A percentile compares a stretch with the other conserved stretches of the same genome.
Evolutionary conservation across 2,329 filamentous ascomycete genomes (phyloP).

Genomic region (Dryadomyces sulphureus): DNA sequence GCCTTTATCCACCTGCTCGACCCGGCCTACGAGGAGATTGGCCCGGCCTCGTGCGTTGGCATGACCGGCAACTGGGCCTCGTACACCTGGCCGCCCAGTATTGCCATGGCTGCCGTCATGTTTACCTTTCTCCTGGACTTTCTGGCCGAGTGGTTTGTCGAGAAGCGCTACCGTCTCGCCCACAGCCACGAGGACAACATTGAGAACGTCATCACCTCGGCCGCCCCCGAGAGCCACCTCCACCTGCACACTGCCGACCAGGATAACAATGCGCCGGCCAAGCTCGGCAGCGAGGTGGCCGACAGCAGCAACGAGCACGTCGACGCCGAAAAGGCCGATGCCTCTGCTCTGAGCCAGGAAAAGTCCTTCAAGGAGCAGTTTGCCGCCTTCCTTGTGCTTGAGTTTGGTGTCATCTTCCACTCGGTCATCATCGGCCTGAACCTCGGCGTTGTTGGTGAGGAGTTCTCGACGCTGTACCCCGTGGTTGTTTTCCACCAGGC

Average conservation of each 20-base stretch:
- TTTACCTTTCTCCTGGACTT: slow-evolving; percentile 82
- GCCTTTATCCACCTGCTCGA: slow-evolving; percentile 82
- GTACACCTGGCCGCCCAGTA: slow-evolving; percentile 76
- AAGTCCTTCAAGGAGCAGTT: slow-evolving; percentile 25
- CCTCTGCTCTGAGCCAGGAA: slow-evolving; percentile 14
- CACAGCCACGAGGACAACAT: slow-evolving; percentile 32
- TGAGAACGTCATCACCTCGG: slow-evolving; percentile 28
- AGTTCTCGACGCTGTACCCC: slow-evolving; percentile 46
- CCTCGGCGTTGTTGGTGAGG: slow-evolving; percentile 40
- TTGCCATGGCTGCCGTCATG: slow-evolving; percentile 74
- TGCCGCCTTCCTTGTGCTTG: slow-evolving; percentile 64
- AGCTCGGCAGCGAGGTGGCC: slow-evolving; percentile 31
- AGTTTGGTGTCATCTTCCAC: slow-evolving; percentile 93
- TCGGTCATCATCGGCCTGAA: slow-evolving; percentile 88
- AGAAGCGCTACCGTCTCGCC: slow-evolving; percentile 31
- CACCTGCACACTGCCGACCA: slow-evolving; percentile 58
- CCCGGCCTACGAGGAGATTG: slow-evolving; percentile 62
- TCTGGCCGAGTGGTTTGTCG: slow-evolving; percentile 62
- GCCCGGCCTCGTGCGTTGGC: slow-evolving; percentile 23
- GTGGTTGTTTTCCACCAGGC: slow-evolving; percentile 79
- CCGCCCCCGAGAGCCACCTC: slow-evolving; percentile 24
- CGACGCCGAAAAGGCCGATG: slow-evolving; percentile 35
- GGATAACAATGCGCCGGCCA: slow-evolving; percentile 61
- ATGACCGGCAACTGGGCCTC: slow-evolving; percentile 39
- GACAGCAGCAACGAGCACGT: slow-evolving; percentile 57